Evolutionary conservation across 306 rosid genomes (phyloP).

Genomic region (Quercus bicolor): DNA sequence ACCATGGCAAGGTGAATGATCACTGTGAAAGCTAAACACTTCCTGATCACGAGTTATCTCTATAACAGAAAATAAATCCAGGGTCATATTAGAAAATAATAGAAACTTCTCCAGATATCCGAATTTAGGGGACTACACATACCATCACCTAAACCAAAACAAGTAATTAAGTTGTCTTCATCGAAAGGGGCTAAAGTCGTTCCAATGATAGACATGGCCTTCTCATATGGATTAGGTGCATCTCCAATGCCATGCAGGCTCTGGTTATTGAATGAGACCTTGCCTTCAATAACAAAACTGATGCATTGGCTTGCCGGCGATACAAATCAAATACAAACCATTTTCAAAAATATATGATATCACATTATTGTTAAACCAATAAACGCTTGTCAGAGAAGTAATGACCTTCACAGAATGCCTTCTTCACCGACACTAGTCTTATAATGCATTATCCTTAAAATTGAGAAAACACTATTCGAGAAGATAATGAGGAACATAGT

Average conservation of each 20-base stretch:
- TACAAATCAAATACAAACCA: too few species aligned
- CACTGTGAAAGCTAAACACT: conserved; percentile 84
- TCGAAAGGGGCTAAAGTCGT: conserved; percentile 89
- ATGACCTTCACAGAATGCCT: background rate
- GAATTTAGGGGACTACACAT: conserved; percentile 15
- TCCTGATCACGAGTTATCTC: conserved; percentile 78
- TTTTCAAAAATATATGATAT: too few species aligned
- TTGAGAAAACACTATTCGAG: too few species aligned
- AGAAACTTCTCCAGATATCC: background rate
- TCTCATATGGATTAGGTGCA: conserved; percentile 82
- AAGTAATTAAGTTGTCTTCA: conserved; percentile 88
- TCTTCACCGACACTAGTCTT: background rate
- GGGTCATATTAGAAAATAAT: conserved; percentile 1
- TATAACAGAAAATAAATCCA: conserved; percentile 23
- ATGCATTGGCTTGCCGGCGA: too few species aligned
- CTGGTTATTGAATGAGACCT: conserved; percentile 59
- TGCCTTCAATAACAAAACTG: background rate
- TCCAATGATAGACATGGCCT: conserved; percentile 70
- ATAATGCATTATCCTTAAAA: background rate
- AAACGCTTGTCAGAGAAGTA: too few species aligned
- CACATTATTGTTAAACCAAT: too few species aligned
- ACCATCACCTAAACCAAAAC: conserved; percentile 96
- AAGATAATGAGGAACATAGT: background rate
- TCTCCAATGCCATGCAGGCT: conserved; percentile 69
- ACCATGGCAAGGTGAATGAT: conserved; percentile 79